Conservation (phyloP, 768 basidiomycete genomes). For the Boletus rufocinnamomeus region DNA sequence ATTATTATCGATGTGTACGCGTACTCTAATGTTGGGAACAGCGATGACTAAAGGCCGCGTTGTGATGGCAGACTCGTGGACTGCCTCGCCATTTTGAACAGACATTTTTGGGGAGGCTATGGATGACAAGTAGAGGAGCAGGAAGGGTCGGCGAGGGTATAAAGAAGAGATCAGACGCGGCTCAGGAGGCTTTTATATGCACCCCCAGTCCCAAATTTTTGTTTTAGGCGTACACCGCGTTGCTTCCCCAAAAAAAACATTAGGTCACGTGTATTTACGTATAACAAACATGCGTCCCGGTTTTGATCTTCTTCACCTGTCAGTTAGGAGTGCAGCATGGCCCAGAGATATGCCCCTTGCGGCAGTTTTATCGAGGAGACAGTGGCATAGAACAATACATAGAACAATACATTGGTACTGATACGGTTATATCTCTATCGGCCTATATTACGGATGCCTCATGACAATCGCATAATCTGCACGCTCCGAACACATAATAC, state of each 20-base stretch:
- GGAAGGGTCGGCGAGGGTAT: conserved; percentile 2
- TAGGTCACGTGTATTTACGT: conserved; percentile 34
- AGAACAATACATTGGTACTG: neutral
- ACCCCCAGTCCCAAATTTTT: conserved; percentile 39
- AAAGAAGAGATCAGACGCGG: conserved; percentile 7
- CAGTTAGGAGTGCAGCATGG: neutral
- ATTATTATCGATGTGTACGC: conserved; percentile 21
- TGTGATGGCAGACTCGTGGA: conserved; percentile 32
- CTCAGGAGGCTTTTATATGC: conserved; percentile 22
- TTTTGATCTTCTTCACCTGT: conserved; percentile 1
- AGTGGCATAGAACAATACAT: neutral
- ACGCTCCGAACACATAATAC: conserved; percentile 15
- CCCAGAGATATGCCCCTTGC: neutral
- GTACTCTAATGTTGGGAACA: conserved; percentile 37
- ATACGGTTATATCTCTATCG: neutral
- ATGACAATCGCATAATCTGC: conserved; percentile 16
- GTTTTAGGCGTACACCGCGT: conserved; percentile 21
- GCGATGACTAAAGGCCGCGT: conserved; percentile 40
- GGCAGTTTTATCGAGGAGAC: neutral
- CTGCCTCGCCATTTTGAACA: conserved; percentile 33
- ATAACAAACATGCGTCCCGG: conserved; percentile 9
- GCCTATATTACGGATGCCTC: neutral
- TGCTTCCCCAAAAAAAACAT: conserved; percentile 32
- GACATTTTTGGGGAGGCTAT: conserved; percentile 33
- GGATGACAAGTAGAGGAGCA: conserved; percentile 6